Percentiles rank a stretch among this genome's conserved stretches.
phyloP scores from a whole-genome alignment of 352 stramenopile genomes.

The Halophytophthora polymorphica region DNA sequence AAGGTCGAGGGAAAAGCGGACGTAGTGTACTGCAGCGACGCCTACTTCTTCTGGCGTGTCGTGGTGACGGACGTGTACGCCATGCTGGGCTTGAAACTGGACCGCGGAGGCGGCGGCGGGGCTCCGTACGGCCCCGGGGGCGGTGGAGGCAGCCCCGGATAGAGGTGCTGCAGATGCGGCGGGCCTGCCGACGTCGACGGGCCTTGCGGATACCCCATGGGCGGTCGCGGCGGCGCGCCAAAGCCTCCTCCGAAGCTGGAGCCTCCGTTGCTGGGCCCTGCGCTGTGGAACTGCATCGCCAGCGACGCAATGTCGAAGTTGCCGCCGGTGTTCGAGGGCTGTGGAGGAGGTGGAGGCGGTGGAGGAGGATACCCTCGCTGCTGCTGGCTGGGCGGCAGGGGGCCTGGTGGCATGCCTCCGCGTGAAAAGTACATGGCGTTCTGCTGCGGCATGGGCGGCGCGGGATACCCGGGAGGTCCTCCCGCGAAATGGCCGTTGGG shows the following conservation, averaged over 20 bases:
- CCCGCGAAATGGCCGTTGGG: conserved; percentile 19
- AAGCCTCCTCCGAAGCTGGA: conserved; percentile 34
- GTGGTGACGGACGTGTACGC: conserved; percentile 72
- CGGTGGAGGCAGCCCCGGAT: conserved; percentile 28
- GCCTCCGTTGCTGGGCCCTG: conserved; percentile 17
- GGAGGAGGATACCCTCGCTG: conserved; percentile 21
- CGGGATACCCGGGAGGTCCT: conserved; percentile 17
- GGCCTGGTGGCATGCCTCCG: conserved; percentile 21
- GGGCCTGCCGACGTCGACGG: conserved; percentile 1
- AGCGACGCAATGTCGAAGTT: conserved; percentile 61
- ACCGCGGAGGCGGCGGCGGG: conserved; percentile 32
- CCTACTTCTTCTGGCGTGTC: conserved; percentile 60
- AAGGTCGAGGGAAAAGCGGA: conserved; percentile 7
- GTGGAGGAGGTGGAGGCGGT: conserved; percentile 28
- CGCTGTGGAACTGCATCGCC: conserved; percentile 79
- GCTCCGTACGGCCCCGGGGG: conserved; percentile 30
- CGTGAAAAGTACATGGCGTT: conserved; percentile 27
- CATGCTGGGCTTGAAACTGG: conserved; percentile 75
- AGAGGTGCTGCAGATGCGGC: conserved; percentile 42
- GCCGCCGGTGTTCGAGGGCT: conserved; percentile 15
- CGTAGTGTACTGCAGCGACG: neutral
- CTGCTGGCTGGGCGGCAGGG: conserved; percentile 16
- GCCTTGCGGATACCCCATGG: conserved; percentile 23
- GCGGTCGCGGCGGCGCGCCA: conserved; percentile 28
- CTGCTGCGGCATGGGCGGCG: conserved; percentile 25